Base-by-base conservation (phyloP, 805 yeast species). In the Ogataea wickerhamii region DNA sequence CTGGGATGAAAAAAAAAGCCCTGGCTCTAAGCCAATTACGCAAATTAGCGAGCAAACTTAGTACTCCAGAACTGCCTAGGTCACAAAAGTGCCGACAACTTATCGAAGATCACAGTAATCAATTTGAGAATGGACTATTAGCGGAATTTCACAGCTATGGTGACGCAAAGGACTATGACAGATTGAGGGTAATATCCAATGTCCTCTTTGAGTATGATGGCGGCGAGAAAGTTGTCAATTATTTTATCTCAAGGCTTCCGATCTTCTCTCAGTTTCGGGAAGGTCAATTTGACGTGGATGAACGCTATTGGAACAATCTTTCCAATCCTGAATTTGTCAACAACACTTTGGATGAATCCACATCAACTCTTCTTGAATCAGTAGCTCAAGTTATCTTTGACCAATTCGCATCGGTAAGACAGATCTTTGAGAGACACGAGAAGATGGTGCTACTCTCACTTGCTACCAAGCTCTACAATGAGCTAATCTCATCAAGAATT, bases 131-230 rank as follows among this genome's bases (percentile, higher is more conserved):
- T 35, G 73, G 76, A 21, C 64, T 89, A 38, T 64, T 91, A 36
- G 76, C 74, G 28, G 74, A 76, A 39, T 91, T 91, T 50, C 83
- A 81, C 50, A 68, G 73, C 18, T 87, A 87, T n/a, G 85, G 84
- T 49, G 75, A 78, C 40, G 75, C 74, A 18, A 80, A 78, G 43
- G 82, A 87, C 49, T 74, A 78, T 49, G 67, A 68, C n/a, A 76
- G 75, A 37, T 80, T 93, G 82, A 79, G 76, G 51, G 87, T 81
- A 40, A 74, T 80, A 18, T 87, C 96, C 0, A 77, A 76, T 35
- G 75, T 88, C 13, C 67, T 89, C 34, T 74, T 79, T 37, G 85
- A 80, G 44, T 91, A 80, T 66, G 89, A 91, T 55, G 91, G 87
- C 14, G 96, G 96, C 10, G 71, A 76, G 8, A 80, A 82, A 41